Conservation (phyloP, 495 filamentous ascomycete species). For the Tuber calosporum region DNA sequence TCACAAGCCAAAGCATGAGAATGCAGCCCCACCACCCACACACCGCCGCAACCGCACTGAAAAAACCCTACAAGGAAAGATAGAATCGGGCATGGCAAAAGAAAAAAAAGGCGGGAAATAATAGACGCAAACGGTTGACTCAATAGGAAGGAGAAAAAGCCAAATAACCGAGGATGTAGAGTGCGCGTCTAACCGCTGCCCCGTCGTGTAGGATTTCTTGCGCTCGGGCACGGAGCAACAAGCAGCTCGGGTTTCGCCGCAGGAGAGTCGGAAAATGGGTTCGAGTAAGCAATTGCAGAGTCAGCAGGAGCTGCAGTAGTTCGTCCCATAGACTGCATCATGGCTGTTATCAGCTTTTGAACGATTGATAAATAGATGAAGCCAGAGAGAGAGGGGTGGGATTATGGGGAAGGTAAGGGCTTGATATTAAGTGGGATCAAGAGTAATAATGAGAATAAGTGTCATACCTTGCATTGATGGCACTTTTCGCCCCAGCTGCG, state of each 20-base stretch:
- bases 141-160: background rate
- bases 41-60: background rate
- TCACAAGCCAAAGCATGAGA: background rate
- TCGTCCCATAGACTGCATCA: constrained; percentile 26
- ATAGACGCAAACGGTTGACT: background rate
- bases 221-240: constrained; percentile 27
- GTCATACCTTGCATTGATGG: constrained; percentile 33
- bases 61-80: background rate
- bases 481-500: constrained; percentile 38
- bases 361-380: background rate
- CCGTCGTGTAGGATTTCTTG: constrained; percentile 32
- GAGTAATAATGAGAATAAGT: constrained; percentile 1
- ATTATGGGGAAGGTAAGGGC: constrained; percentile 1
- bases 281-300: constrained; percentile 16
- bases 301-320: constrained; percentile 19
- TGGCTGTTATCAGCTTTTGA: background rate
- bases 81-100: background rate
- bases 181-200: constrained; percentile 20
- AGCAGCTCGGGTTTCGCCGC: constrained; percentile 28
- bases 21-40: background rate
- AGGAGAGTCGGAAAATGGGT: constrained; percentile 15
- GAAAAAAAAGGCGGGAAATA: background rate
- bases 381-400: constrained; percentile 5
- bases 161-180: background rate
- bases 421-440: background rate